These are phyloP conservation scores for Calvatia gigantea DNA, from an alignment of 768 basidiomycete species.

Conservation along the genomic window DNA sequence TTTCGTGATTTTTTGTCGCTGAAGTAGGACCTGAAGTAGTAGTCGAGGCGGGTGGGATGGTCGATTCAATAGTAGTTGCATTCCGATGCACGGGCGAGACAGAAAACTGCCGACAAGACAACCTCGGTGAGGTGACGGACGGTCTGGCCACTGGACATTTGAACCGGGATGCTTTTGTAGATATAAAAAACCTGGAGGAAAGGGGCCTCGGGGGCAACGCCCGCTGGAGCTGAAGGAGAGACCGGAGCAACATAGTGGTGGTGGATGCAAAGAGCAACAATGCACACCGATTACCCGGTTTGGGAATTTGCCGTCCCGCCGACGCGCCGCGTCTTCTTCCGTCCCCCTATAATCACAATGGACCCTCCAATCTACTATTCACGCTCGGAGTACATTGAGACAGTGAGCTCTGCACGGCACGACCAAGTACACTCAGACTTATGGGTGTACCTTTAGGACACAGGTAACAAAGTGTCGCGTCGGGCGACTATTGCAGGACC, in stretches of 20 bases:
- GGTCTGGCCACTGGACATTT: neutral
- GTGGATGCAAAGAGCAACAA: constrained; percentile 4
- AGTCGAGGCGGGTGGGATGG: constrained; percentile 14
- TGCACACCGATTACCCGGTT: constrained; percentile 3
- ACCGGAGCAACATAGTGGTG: constrained; percentile 13
- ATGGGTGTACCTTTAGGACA: constrained; percentile 54
- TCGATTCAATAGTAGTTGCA: constrained; percentile 10
- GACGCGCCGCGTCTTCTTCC: neutral
- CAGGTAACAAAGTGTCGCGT: constrained; percentile 93
- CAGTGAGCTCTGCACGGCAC: constrained; percentile 40
- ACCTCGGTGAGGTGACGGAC: neutral
- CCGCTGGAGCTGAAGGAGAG: neutral
- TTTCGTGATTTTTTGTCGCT: constrained; percentile 4
- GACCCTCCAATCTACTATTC: constrained; percentile 77
- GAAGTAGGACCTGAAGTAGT: constrained; percentile 9
- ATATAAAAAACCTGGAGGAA: neutral
- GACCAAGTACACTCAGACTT: neutral
- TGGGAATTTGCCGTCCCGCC: neutral
- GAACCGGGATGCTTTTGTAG: neutral
- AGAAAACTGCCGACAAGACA: constrained; percentile 1
- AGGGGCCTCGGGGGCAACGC: neutral
- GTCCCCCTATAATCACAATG: constrained; percentile 43
- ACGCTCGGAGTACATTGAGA: constrained; percentile 85
- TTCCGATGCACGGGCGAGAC: neutral
- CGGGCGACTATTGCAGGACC: constrained; percentile 90